Evolutionary conservation across 176 grass and related monocot genomes (phyloP), one percentile per base, ranked within the genome.

Genomic region (Oryza glaberrima): DNA sequence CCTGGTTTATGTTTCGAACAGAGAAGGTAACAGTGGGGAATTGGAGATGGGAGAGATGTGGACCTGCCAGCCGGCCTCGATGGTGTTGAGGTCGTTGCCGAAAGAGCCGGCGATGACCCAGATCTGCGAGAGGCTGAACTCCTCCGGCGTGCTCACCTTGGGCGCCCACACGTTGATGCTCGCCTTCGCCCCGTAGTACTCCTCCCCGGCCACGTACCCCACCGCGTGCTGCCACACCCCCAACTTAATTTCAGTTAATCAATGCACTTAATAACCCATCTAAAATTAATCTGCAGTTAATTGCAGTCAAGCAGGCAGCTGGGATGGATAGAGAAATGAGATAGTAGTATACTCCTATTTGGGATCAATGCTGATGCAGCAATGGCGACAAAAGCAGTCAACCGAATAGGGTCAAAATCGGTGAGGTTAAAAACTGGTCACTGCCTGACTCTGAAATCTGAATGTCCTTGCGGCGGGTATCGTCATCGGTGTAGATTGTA

Each of bases 141-240:
- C 95, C 40, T 90, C 84, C 64, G 89, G 58, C 75, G 83, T 94
- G 67, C 78, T 83, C 70, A 98, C 89, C 74, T 38, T 48, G 19
- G 95, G 95, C 51, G 88, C 88, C 95, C 95, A 98, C 82, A 98
- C 95, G 88, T 95, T 98, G 66, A 98, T 87, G 84, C 91, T 95
- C 65, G 95, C 95, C 69, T 94, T 94, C 6, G 93, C 95, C 41
- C 95, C 95, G 63, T 98, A 98, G 79, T 98, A 98, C 80, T 97
- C 75, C 30, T 90, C 88, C 49, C 95, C 95, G n/a, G 88, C 87
- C 4, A 95, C 93, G 79, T 93, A 98, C 11, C 92, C 95, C 28
- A 98, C 91, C 54, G 95, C 95, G 81, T 98, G 95, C 95, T 98
- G 92, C 3, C 8, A 13, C 69, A 13, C 69, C 52, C 69, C 52